Conservation (phyloP, 495 filamentous ascomycete genomes). For the Aspergillus panamensis region DNA sequence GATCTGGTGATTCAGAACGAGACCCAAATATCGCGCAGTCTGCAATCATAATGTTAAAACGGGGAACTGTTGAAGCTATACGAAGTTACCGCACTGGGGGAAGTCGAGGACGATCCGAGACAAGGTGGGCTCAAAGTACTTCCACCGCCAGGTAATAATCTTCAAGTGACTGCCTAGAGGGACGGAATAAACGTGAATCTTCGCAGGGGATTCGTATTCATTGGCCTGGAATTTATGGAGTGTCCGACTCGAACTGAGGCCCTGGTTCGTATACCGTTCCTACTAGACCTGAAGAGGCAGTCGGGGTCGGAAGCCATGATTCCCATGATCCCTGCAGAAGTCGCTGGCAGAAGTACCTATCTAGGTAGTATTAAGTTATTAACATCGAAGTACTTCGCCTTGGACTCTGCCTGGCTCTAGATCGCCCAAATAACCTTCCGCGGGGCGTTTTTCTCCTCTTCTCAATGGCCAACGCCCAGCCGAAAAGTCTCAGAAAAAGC, state of each 20-base stretch:
- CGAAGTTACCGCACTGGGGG: not conserved
- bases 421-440: constrained; percentile 3
- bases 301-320: no score
- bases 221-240: no score
- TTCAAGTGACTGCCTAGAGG: no score
- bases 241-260: no score
- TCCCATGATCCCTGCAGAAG: no score
- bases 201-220: no score
- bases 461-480: not conserved
- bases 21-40: not conserved
- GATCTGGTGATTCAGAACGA: not conserved
- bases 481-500: not conserved
- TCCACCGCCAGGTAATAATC: no score
- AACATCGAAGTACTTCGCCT: not conserved
- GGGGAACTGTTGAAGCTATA: not conserved
- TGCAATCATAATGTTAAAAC: not conserved
- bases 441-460: not conserved
- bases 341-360: no score
- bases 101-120: not conserved
- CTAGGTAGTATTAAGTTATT: no score
- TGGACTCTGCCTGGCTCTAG: not conserved
- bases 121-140: not conserved
- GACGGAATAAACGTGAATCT: no score
- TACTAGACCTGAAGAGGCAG: no score
- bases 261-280: no score